phyloP scores from a whole-genome alignment of 768 basidiomycete genomes.

The Galerina sulciceps region DNA sequence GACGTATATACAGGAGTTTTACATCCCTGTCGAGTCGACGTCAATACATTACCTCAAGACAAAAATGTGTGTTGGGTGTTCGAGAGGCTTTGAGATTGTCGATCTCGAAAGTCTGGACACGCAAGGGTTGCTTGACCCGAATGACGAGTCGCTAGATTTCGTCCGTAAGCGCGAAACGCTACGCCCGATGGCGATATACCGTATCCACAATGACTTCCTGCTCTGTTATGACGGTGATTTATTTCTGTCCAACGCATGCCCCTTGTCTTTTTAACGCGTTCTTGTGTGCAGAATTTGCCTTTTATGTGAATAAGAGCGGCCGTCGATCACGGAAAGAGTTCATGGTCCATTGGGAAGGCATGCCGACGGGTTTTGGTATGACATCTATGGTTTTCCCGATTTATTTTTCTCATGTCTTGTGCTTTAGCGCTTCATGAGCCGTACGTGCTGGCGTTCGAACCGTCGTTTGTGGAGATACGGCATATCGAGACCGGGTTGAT shows the following conservation, averaged over 20 bases:
- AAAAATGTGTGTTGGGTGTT: slow-evolving; percentile 95
- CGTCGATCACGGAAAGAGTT: slow-evolving; percentile 89
- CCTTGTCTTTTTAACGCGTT: slow-evolving; percentile 12
- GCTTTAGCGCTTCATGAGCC: slow-evolving; percentile 84
- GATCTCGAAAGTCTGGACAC: slow-evolving; percentile 97
- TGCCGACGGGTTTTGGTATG: slow-evolving; percentile 92
- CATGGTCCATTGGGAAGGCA: slow-evolving; percentile 97
- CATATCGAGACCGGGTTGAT: slow-evolving; percentile 92
- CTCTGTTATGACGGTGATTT: slow-evolving; percentile 94
- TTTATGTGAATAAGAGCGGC: slow-evolving; percentile 97
- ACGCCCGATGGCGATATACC: slow-evolving; percentile 94
- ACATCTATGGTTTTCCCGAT: slow-evolving; percentile 4
- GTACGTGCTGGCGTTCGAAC: slow-evolving; percentile 95
- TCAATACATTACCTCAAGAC: slow-evolving; percentile 98
- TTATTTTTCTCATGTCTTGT: neutral
- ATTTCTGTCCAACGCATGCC: neutral
- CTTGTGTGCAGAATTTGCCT: slow-evolving; percentile 82
- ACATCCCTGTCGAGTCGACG: slow-evolving; percentile 96
- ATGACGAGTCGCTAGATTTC: slow-evolving; percentile 90
- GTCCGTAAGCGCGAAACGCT: slow-evolving; percentile 88
- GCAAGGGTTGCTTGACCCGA: slow-evolving; percentile 92
- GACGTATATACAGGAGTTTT: slow-evolving; percentile 77
- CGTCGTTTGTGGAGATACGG: slow-evolving; percentile 94
- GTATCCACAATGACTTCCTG: slow-evolving; percentile 95
- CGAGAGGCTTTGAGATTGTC: slow-evolving; percentile 97